Evolutionary conservation across 2,329 filamentous ascomycete genomes (phyloP), one percentile per base, ranked within the genome.

Genomic region (Aotearoamyces nothofagi): DNA sequence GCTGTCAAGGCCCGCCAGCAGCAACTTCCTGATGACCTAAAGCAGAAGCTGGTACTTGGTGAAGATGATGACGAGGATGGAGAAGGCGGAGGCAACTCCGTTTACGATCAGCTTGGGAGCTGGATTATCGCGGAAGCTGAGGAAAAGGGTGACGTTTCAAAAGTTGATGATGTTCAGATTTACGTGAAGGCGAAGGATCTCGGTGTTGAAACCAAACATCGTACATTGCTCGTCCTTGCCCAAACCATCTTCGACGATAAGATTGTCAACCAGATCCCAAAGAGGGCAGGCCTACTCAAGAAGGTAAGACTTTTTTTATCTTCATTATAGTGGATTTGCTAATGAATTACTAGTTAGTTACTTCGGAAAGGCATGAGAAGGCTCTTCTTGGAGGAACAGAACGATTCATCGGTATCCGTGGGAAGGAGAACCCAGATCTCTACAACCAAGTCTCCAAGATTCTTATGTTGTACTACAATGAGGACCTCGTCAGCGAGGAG

Each of bases 171-270:
- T 47, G 68, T 96, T 41, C 78, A 86, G 22, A 82, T 98, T 52
- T 96, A 92, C 57, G 61, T 92, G 58, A 96, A 98, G 68, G 87
- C 87, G 40, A 90, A 92, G 62, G 90, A 96, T 46, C 66, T 96
- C 32, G 86, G 86, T 44, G 90, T 98, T 40, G 87, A 94, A 60
- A 57, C 58, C 58, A 98, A 96, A 72, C 81, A 94, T 65, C 84
- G 80, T 58, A 93, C 86, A 27, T 67, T 93, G 32, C 69, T 86
- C 33, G 86, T 98, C 34, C 74, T 98, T 24, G 82, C 86, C 27
- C 84, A 93, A 64, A 87, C 82, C 41, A 66, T 98, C 44, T 98
- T 98, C 54, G 76, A 92, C 53, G 77, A 92, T 49, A 78, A 82
- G 53, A 86, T 96, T 40, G 64, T 77, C 51, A 73, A 80, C 54